Base-by-base conservation (phyloP, 2,329 filamentous ascomycete genomes). In the Ascochyta clinopodiicola region DNA sequence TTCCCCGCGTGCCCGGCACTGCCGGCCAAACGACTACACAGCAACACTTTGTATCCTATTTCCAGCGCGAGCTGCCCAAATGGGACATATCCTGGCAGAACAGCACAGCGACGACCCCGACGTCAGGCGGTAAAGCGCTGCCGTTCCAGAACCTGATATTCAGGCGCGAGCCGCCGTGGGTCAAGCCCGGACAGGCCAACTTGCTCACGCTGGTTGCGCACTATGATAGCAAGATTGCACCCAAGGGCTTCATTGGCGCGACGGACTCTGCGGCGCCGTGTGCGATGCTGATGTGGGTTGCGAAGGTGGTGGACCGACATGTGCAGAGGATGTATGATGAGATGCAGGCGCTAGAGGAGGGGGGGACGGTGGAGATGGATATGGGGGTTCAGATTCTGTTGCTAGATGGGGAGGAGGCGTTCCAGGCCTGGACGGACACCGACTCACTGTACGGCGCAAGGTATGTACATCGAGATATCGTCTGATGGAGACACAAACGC, bases 321-420 rank as follows among this genome's bases (percentile, higher is more conserved):
- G 78, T 98, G 72, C 90, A 88, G 27, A 84, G 83, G 71, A 96
- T 94, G 77, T 98, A 95, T 91, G 83, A 85, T 27, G 82, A 82
- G 29, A 91, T 93, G 85, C 75, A 86, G 61, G 83, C 80, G 4
- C 46, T 72, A 15, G 61, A 62, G 2, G 81, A 83, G 3, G 88
- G 84, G 5, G 76, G 79, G 39, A 73, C 75, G 4, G 75, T 95
- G 21, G 91, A 92, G 37, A 90, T 89, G 64, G 86, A 91, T 61
- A 88, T 86, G 69, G 94, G 94, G 0, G 83, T 99, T 31, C 95
- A 98, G 79, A 90, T 99, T 25, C 63, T 99, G 25, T 83, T 99
- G 51, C 78, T 99, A 7, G 95, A 99, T 69, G 95, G 95, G 4
- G 95, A 99, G 77, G 95, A 99, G 76, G 93, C 95, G 0, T 99